Conservation (phyloP, 2,329 filamentous ascomycete genomes). For the Sclerotinia glacialis region DNA sequence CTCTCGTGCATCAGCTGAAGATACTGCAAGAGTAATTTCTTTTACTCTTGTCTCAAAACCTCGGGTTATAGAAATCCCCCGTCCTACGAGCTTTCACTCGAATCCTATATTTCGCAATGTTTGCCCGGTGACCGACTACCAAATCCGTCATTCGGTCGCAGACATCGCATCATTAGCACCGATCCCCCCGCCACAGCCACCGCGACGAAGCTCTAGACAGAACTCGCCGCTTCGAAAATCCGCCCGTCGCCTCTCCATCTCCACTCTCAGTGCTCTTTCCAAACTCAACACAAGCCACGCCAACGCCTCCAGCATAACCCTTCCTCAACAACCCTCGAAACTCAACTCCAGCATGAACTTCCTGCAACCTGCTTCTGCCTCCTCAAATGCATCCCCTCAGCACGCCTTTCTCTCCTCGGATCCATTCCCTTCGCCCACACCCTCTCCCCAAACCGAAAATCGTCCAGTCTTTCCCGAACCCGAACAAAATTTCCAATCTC, state of each 20-base stretch:
- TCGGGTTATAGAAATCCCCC: conserved; percentile 45
- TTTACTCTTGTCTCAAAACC: conserved; percentile 60
- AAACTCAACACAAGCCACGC: conserved; percentile 10
- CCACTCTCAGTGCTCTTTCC: conserved; percentile 19
- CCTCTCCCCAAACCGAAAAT: conserved; percentile 7
- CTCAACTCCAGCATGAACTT: conserved; percentile 11
- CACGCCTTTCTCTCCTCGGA: conserved; percentile 36
- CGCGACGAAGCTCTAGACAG: conserved; percentile 9
- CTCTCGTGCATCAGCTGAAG: conserved; percentile 45
- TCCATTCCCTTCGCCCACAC: conserved; percentile 30
- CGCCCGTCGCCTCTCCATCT: conserved; percentile 28
- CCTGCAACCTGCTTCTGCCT: conserved; percentile 11
- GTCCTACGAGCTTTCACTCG: conserved; percentile 11
- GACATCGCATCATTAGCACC: conserved; percentile 12
- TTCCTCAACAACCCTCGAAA: conserved; percentile 16
- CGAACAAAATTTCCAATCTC: conserved; percentile 16
- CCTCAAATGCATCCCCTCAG: conserved; percentile 13
- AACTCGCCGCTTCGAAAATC: conserved; percentile 5
- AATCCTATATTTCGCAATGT: conserved; percentile 10
- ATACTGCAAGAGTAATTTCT: conserved; percentile 57
- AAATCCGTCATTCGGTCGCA: conserved; percentile 17
- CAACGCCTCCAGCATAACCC: conserved; percentile 1
- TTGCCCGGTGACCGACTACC: conserved; percentile 11
- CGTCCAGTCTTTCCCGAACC: background rate
- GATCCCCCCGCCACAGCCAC: conserved; percentile 2